Conservation (phyloP, 2,329 filamentous ascomycete genomes). For the Fusarium sacchari region DNA sequence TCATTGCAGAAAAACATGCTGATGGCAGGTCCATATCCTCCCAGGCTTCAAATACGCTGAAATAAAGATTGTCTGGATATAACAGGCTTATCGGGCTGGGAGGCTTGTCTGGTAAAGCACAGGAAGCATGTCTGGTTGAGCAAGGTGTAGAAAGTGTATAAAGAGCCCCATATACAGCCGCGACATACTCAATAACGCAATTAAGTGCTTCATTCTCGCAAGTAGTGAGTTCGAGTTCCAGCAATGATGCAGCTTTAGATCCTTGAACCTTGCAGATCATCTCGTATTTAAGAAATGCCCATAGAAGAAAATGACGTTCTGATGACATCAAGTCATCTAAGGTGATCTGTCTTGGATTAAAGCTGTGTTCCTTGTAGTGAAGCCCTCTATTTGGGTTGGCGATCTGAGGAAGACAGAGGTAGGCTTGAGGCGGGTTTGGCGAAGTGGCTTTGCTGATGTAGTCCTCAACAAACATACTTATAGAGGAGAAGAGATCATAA, state of each 20-base stretch:
- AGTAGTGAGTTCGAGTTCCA: fast-evolving
- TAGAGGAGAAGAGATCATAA: background rate
- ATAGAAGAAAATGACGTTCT: background rate
- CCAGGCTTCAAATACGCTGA: background rate
- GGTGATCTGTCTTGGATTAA: background rate
- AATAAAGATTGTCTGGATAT: background rate
- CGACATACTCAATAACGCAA: background rate
- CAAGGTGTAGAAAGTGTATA: background rate
- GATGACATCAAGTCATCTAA: background rate
- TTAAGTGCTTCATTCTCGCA: background rate
- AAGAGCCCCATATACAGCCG: background rate
- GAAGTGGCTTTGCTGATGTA: conserved; percentile 28
- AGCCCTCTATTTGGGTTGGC: background rate
- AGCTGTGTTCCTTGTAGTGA: background rate
- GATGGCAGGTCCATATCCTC: background rate
- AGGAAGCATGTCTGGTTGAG: background rate
- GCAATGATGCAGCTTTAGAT: background rate
- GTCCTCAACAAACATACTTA: conserved; percentile 24
- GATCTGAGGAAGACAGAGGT: conserved; percentile 10
- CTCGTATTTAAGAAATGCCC: background rate
- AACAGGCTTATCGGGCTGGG: background rate
- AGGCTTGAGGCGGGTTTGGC: background rate
- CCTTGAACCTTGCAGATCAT: background rate
- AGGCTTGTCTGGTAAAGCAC: background rate
- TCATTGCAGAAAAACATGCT: background rate